A percentile compares a stretch with the other conserved stretches of the same genome.
Conservation (phyloP, 805 yeast genomes). For the Blastobotrys americana region DNA sequence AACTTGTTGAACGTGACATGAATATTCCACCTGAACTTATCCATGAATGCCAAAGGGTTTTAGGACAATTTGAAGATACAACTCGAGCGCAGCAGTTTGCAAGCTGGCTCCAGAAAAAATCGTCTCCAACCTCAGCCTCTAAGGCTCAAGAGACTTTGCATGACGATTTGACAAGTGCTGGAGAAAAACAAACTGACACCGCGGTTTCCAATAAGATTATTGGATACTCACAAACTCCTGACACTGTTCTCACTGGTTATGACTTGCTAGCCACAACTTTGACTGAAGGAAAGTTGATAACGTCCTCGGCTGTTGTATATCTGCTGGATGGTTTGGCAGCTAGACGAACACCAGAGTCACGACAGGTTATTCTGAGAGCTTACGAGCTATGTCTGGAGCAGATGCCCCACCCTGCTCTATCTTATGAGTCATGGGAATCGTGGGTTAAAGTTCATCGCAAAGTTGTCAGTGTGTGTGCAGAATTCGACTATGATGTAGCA, state of each 20-base stretch:
- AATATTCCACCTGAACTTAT: no score
- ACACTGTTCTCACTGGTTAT: slow-evolving; percentile 13
- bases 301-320: slow-evolving; percentile 15
- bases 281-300: slow-evolving; percentile 7
- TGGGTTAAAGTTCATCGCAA: slow-evolving; percentile 28
- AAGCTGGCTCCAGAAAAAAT: no score
- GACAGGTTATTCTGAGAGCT: slow-evolving; percentile 5
- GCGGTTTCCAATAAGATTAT: slow-evolving; percentile 15
- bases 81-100: neutral
- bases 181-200: neutral
- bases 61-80: neutral
- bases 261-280: slow-evolving; percentile 15
- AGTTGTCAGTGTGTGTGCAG: slow-evolving; percentile 24
- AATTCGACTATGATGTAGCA: slow-evolving; percentile 21
- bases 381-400: slow-evolving; percentile 13
- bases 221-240: slow-evolving; percentile 14
- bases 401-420: slow-evolving; percentile 18
- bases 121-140: neutral
- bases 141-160: neutral
- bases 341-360: slow-evolving; percentile 7
- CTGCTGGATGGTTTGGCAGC: slow-evolving; percentile 16
- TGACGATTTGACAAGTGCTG: slow-evolving; percentile 5
- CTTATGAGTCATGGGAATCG: slow-evolving; percentile 17
- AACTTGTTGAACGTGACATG: neutral
- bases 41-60: no score